phyloP scores from a whole-genome alignment of 1,284 basidiomycete species.

The Trichosporon asahii region DNA sequence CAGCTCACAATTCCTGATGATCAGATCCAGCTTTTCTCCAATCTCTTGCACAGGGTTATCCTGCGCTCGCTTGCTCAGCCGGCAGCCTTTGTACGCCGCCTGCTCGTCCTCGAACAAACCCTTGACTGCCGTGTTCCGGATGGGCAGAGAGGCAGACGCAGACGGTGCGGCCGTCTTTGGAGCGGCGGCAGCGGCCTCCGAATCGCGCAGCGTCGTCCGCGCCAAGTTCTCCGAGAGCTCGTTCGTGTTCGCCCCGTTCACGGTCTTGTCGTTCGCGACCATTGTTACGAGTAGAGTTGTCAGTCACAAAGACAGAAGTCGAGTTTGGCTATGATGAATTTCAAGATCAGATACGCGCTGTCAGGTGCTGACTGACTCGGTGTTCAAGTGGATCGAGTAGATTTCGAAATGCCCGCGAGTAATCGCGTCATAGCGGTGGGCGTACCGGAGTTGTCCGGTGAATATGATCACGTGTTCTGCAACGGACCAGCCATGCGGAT shows the following conservation, averaged over 20 bases:
- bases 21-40: constrained; percentile 19
- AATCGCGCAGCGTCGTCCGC: not conserved
- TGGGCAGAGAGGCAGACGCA: not conserved
- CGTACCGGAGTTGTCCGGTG: no score
- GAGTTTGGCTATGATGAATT: no score
- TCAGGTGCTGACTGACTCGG: not conserved
- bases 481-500: no score
- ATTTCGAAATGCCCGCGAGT: no score
- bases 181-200: not conserved
- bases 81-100: constrained; percentile 16
- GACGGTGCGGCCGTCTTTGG: not conserved
- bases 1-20: constrained; percentile 17
- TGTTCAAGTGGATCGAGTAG: no score
- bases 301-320: no score
- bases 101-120: constrained; percentile 19
- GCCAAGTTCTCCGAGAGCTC: not conserved
- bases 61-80: constrained; percentile 12
- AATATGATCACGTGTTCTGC: no score
- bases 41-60: not conserved
- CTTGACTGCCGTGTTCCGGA: constrained; percentile 10
- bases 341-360: no score
- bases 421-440: no score
- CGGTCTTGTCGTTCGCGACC: no score
- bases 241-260: not conserved
- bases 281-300: no score